These are phyloP conservation scores for Malassezia vespertilionis DNA, from an alignment of 1,284 basidiomycete genomes.

Conservation along the genomic window DNA sequence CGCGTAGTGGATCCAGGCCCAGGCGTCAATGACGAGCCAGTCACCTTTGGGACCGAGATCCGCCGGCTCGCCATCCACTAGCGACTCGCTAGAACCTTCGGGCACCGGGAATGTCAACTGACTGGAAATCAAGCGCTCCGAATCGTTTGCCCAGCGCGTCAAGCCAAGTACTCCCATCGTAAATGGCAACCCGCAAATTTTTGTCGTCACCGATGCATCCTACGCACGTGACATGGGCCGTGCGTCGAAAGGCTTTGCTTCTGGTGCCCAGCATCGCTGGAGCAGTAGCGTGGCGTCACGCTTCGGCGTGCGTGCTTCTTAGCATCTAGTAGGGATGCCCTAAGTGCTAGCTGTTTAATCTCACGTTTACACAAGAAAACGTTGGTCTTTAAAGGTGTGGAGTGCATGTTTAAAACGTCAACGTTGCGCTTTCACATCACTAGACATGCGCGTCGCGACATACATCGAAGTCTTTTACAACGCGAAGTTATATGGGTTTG, in stretches of 20 bases:
- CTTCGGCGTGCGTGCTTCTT: neutral
- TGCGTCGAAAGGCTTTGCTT: slow-evolving; percentile 7
- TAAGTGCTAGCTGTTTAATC: too few relatives aligned
- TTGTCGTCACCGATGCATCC: neutral
- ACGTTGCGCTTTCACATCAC: too few relatives aligned
- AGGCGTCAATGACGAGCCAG: slow-evolving; percentile 18
- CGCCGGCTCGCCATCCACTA: slow-evolving; percentile 11
- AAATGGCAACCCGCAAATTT: neutral
- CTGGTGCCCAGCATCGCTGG: neutral
- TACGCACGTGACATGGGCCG: slow-evolving; percentile 10
- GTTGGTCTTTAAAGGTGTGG: too few relatives aligned
- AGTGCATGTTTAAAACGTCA: too few relatives aligned
- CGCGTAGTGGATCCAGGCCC: slow-evolving; percentile 18
- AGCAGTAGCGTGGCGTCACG: neutral
- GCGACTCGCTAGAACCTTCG: neutral
- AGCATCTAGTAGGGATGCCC: too few relatives aligned
- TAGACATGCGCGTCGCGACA: too few relatives aligned
- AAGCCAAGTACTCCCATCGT: slow-evolving; percentile 18
- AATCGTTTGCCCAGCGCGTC: slow-evolving; percentile 17
- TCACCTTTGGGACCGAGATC: slow-evolving; percentile 12
- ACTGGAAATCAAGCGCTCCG: slow-evolving; percentile 15
- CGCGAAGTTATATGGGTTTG: too few relatives aligned
- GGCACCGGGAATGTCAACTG: slow-evolving; percentile 14
- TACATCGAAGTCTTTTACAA: too few relatives aligned
- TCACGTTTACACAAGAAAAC: too few relatives aligned